A percentile compares a stretch with the other conserved stretches of the same genome.
These are phyloP conservation scores for Alternaria panax DNA, from an alignment of 2,329 filamentous ascomycete genomes.

Conservation along the genomic window DNA sequence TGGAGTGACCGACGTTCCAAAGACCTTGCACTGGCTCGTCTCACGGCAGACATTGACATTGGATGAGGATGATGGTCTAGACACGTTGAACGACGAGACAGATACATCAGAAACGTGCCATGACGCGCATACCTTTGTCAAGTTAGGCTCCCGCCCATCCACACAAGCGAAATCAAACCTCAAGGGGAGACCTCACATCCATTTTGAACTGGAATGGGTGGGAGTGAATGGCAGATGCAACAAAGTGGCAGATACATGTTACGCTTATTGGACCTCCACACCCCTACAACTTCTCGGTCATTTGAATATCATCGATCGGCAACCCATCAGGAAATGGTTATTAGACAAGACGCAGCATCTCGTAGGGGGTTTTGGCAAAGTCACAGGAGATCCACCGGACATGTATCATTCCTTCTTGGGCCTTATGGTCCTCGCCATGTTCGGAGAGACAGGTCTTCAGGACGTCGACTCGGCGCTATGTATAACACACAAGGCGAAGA, in stretches of 20 bases:
- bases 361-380: conserved; percentile 64
- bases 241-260: conserved; percentile 94
- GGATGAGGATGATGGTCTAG: conserved; percentile 52
- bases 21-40: conserved; percentile 56
- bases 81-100: conserved; percentile 49
- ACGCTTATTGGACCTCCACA: conserved; percentile 88
- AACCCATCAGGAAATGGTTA: conserved; percentile 76
- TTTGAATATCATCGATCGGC: conserved; percentile 64
- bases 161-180: conserved; percentile 36
- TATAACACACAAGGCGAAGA: conserved; percentile 66
- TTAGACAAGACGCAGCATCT: conserved; percentile 85
- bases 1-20: conserved; percentile 49
- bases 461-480: conserved; percentile 78
- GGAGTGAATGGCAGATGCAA: conserved; percentile 92
- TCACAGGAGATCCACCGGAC: conserved; percentile 61
- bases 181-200: conserved; percentile 66
- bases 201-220: conserved; percentile 64
- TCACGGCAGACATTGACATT: conserved; percentile 56
- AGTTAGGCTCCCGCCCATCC: conserved; percentile 38
- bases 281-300: conserved; percentile 56
- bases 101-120: conserved; percentile 51
- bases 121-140: conserved; percentile 50
- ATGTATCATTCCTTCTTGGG: conserved; percentile 91
- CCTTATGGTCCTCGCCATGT: conserved; percentile 77
- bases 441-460: conserved; percentile 74